phyloP scores from a whole-genome alignment of 2,329 filamentous ascomycete species.

The Cytospora piceicola region DNA sequence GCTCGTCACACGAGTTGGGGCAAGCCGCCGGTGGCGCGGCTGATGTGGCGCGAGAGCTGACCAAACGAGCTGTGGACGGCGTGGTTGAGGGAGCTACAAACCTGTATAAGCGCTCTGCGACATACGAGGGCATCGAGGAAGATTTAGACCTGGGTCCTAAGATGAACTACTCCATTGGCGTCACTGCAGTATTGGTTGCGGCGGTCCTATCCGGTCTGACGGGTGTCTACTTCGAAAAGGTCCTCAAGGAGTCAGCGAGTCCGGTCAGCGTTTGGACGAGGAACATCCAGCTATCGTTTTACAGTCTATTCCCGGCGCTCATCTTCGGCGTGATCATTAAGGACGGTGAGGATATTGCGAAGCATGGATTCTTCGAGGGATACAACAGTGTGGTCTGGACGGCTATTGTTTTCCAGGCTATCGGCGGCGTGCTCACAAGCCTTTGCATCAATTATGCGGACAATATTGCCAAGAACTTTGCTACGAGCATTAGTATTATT shows the following conservation, averaged over 20 bases:
- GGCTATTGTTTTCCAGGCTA: conserved; percentile 79
- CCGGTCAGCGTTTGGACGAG: conserved; percentile 87
- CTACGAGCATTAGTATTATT: conserved; percentile 88
- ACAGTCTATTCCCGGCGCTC: conserved; percentile 87
- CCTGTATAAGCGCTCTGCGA: conserved; percentile 75
- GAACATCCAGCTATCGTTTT: conserved; percentile 93
- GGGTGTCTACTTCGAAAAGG: conserved; percentile 87
- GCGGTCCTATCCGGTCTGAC: conserved; percentile 83
- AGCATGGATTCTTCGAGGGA: conserved; percentile 89
- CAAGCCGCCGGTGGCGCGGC: conserved; percentile 60
- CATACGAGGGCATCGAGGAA: conserved; percentile 84
- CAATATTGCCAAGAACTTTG: conserved; percentile 93
- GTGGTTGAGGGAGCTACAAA: conserved; percentile 42
- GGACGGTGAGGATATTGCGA: conserved; percentile 81
- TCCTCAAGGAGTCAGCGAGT: conserved; percentile 80
- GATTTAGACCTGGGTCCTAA: conserved; percentile 56
- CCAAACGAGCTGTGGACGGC: conserved; percentile 49
- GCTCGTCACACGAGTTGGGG: conserved; percentile 77
- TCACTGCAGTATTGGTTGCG: conserved; percentile 77
- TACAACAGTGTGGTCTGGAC: conserved; percentile 93
- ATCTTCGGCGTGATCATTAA: conserved; percentile 85
- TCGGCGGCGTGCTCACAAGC: conserved; percentile 82
- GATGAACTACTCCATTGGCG: conserved; percentile 79
- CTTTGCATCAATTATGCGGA: conserved; percentile 82
- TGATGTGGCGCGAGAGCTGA: conserved; percentile 55